Conservation (phyloP, 805 yeast species). For the Candida khao-thaluensis region DNA sequence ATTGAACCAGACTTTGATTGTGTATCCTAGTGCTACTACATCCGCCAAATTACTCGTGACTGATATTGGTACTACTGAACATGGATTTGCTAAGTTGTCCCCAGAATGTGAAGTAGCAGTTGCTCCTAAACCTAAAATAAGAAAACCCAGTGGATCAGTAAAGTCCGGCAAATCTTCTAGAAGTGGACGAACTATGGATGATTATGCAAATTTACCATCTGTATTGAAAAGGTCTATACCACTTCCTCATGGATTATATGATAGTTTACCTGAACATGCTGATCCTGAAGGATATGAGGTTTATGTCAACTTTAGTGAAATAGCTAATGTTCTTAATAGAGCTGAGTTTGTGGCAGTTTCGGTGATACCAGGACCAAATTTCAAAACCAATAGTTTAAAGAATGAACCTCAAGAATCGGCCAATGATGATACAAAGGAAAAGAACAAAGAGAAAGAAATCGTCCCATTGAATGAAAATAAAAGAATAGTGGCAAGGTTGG, state of each 20-base stretch:
- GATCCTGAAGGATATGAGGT: slow-evolving; percentile 38
- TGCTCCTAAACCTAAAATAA: slow-evolving; percentile 55
- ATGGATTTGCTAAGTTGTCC: slow-evolving; percentile 51
- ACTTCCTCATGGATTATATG: slow-evolving; percentile 49
- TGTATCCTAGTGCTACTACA: slow-evolving; percentile 61
- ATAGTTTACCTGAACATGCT: slow-evolving; percentile 17
- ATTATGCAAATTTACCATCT: slow-evolving; percentile 27
- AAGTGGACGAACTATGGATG: slow-evolving; percentile 22
- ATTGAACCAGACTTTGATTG: slow-evolving; percentile 55
- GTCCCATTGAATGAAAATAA: slow-evolving; percentile 32
- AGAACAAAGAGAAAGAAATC: slow-evolving; percentile 11
- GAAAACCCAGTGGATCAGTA: slow-evolving; percentile 28
- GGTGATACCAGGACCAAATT: slow-evolving; percentile 50
- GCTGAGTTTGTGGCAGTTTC: slow-evolving; percentile 51
- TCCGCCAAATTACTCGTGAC: slow-evolving; percentile 59
- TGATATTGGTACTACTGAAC: slow-evolving; percentile 43
- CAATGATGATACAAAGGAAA: slow-evolving; percentile 8
- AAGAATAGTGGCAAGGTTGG: slow-evolving; percentile 52
- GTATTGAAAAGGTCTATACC: slow-evolving; percentile 54
- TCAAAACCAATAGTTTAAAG: slow-evolving; percentile 19
- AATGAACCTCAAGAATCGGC: slow-evolving; percentile 13
- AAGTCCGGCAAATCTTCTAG: slow-evolving; percentile 23
- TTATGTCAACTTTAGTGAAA: slow-evolving; percentile 44
- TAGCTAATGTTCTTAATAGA: slow-evolving; percentile 29
- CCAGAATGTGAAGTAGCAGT: slow-evolving; percentile 70